Percentiles rank a stretch among this genome's conserved stretches.
Evolutionary conservation across 192 early-diverging fungal genomes (phyloP).

Genomic region (Rhizoclosmatium globosum): DNA sequence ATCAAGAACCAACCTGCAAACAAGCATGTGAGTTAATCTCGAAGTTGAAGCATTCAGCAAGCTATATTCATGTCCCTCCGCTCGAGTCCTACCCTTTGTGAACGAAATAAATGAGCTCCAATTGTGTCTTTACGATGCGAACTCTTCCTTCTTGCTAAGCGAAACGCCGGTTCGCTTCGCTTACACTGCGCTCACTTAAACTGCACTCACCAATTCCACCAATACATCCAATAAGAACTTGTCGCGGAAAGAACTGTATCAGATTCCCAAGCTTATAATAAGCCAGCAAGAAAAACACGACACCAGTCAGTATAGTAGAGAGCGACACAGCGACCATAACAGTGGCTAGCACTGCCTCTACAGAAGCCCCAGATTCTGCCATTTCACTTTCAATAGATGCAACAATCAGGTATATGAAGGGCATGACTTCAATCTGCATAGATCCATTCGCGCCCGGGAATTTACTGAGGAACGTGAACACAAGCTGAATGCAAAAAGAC

Average conservation of each 20-base stretch:
- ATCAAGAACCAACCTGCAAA: conserved; percentile 83
- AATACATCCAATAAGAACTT: conserved; percentile 95
- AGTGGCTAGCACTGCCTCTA: conserved; percentile 81
- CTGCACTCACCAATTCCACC: conserved; percentile 76
- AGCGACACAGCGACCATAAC: conserved; percentile 88
- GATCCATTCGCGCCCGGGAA: conserved; percentile 94
- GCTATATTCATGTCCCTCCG: too few species aligned
- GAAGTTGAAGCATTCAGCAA: not conserved
- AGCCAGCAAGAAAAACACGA: conserved; percentile 86
- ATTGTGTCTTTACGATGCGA: too few species aligned
- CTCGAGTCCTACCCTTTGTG: too few species aligned
- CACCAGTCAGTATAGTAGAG: conserved; percentile 89
- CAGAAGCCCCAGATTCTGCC: conserved; percentile 45
- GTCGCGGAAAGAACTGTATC: conserved; percentile 71
- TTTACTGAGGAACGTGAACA: conserved; percentile 57
- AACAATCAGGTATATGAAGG: conserved; percentile 86
- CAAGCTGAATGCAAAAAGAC: conserved; percentile 60
- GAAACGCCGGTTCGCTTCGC: too few species aligned
- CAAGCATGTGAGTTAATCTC: too few species aligned
- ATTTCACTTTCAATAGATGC: conserved; percentile 68
- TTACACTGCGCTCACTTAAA: not conserved
- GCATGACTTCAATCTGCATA: conserved; percentile 92
- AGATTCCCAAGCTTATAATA: conserved; percentile 73
- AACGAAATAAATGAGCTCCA: too few species aligned
- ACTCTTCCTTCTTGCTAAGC: too few species aligned